Evolutionary conservation across 768 basidiomycete species (phyloP).

Genomic region (Hericium rajendrae): DNA sequence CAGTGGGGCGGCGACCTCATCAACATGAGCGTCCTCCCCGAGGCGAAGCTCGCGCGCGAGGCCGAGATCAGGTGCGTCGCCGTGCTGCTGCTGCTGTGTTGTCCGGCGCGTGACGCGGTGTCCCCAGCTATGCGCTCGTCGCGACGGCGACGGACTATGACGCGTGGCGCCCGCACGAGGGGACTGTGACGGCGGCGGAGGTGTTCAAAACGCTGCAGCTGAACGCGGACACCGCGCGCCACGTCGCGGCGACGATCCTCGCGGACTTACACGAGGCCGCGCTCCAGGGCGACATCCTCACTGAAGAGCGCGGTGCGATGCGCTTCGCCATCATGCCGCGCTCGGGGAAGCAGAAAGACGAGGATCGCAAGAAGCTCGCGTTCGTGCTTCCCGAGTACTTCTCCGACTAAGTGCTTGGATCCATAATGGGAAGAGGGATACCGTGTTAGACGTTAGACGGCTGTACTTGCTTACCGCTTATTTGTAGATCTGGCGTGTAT

Average conservation of each 20-base stretch:
- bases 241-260: slow-evolving; percentile 60
- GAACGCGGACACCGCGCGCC: slow-evolving; percentile 82
- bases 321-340: slow-evolving; percentile 75
- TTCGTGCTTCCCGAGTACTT: slow-evolving; percentile 80
- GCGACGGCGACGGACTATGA: slow-evolving; percentile 93
- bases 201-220: slow-evolving; percentile 80
- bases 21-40: slow-evolving; percentile 96
- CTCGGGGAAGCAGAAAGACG: slow-evolving; percentile 40
- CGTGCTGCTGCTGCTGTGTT: not conserved
- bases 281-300: slow-evolving; percentile 43
- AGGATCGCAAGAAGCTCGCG: slow-evolving; percentile 58
- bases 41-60: slow-evolving; percentile 94
- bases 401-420: slow-evolving; percentile 3
- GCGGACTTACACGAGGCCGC: slow-evolving; percentile 59
- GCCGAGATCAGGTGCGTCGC: slow-evolving; percentile 75
- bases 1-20: slow-evolving; percentile 89
- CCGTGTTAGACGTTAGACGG: not conserved
- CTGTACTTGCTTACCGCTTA: no score
- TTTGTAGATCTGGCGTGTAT: no score
- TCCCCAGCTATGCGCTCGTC: slow-evolving; percentile 76
- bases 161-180: slow-evolving; percentile 78
- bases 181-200: slow-evolving; percentile 81
- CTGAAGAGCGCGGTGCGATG: slow-evolving; percentile 77
- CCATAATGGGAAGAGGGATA: not conserved
- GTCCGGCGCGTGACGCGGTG: not conserved